phyloP scores from a whole-genome alignment of 345 rosid genomes.

The Corchorus olitorius region DNA sequence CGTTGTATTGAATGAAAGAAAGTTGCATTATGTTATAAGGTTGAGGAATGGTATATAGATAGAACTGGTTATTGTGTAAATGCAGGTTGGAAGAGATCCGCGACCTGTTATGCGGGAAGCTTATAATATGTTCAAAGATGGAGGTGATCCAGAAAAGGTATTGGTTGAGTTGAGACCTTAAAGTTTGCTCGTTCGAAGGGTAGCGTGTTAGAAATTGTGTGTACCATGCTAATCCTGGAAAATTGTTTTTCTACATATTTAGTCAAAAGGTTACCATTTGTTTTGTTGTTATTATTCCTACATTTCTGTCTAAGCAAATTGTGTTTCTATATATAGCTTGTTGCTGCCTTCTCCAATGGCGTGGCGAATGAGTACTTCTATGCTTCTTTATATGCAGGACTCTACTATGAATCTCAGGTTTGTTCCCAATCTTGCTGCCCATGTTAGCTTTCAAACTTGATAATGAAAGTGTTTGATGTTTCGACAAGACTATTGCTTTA shows the following conservation, averaged over 20 bases:
- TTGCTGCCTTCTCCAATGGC: slow-evolving; percentile 54
- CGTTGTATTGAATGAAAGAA: background rate
- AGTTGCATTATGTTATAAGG: background rate
- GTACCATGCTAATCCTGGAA: background rate
- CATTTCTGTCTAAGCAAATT: background rate
- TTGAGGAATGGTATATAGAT: background rate
- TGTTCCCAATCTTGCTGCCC: slow-evolving; percentile 8
- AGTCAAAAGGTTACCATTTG: background rate
- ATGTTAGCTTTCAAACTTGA: background rate
- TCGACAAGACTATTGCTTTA: background rate
- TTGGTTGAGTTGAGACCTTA: background rate
- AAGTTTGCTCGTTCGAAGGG: background rate
- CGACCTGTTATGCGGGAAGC: slow-evolving; percentile 83
- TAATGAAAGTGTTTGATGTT: no score
- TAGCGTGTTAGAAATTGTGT: no score
- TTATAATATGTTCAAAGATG: slow-evolving; percentile 73
- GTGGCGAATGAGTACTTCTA: slow-evolving; percentile 61
- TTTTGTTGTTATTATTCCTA: background rate
- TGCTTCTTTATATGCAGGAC: slow-evolving; percentile 80
- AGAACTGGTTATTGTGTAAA: slow-evolving; percentile 13
- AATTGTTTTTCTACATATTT: no score
- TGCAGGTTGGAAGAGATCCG: slow-evolving; percentile 90
- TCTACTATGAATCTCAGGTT: slow-evolving; percentile 87
- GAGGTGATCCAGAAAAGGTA: slow-evolving; percentile 92
- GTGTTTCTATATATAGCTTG: slow-evolving; percentile 49